Base-by-base conservation (phyloP, 2,329 filamentous ascomycete genomes). In the Colletotrichum siamense region DNA sequence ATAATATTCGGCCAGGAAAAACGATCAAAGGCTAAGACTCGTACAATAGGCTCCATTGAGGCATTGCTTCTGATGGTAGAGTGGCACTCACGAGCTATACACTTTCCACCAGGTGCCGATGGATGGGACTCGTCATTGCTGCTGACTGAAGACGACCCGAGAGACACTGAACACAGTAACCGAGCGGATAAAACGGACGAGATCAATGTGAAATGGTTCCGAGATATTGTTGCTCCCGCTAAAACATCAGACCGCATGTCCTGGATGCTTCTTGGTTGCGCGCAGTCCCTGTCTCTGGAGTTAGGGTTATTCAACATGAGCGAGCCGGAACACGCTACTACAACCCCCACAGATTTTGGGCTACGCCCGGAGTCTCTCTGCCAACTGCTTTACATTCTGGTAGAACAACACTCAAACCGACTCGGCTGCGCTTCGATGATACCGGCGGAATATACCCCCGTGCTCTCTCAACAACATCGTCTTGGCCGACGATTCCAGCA, bases 241-340 rank as follows among this genome's bases (percentile, higher is more conserved):
- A 87, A 87, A 75, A 83, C 88, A 71, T 91, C 88, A 0, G 90
- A 91, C 78, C 87, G 89, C 4, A 91, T 92, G 89, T 91, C 90
- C 1, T 92, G 90, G 90, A 91, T 91, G 87, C 79, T 91, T 24
- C 85, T 92, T 55, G 90, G 90, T 3, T 88, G 87, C 78, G 90
- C 88, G 1, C 79, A 89, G 28, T 89, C 88, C 5, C 82, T 91
- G 15, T 87, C 88, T 2, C 88, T 90, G 69, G 89, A 91, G 77
- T 81, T 90, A 28, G 86, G 89, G 3, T 83, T 91, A n/a, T 87
- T 89, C 76, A 85, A 89, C 70, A 1, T 49, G 24, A 22, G 52
- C 13, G 52, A 15, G 16, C 16, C 36, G 8, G 36, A 18, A 18
- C 15, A 18, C 36, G 36, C 16, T 44, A 18, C 36, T 44, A 18